Evolutionary conservation across 441 rosid species (phyloP), one percentile per base, ranked within the genome.

Genomic region (Populus trichocarpa): DNA sequence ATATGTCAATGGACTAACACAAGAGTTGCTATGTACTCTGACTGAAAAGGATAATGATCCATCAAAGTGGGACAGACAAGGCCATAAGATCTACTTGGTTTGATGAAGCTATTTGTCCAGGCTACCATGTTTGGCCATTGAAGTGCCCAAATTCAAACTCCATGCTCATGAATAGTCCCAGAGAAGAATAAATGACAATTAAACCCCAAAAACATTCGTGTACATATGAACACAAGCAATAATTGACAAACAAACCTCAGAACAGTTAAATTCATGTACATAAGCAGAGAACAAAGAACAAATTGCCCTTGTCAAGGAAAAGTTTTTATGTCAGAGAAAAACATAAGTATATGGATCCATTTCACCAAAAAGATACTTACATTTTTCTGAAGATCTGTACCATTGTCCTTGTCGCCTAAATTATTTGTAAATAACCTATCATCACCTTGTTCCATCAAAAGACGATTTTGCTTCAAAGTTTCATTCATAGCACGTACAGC

Each of bases 401-500:
- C 79, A 76, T 79, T 88, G 61, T 79, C 87, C 81, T 84, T 84
- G 77, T 86, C 89, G 78, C 86, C 83, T 70, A 89, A 84, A 80
- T 90, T 81, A 83, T 73, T 85, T 65, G 89, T 70, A 84, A 84
- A 86, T 64, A 93, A 81, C 81, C 83, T 79, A 79, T 89, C 92
- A 84, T 85, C 88, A 57, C 83, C 84, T 28, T 69, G 93, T 81
- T 89, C 97, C 81, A 86, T 89, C 82, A 88, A 78, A 76, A 89
- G 82, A 71, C 96, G 96, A 80, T 95, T 93, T 89, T 95, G 99
- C 94, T 97, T 97, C 90, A 95, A 75, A 16, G 93, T 85, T 90
- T 97, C 99, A 86, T 87, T 95, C 99, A 97, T 97, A 61, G 97
- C 98, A 76, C 98, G 91, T 64, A 95, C 99, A 83, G 98, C 98